A percentile compares a stretch with the other conserved stretches of the same genome.
Conservation (phyloP, 1,284 basidiomycete species). For the Boletus calvinii region DNA sequence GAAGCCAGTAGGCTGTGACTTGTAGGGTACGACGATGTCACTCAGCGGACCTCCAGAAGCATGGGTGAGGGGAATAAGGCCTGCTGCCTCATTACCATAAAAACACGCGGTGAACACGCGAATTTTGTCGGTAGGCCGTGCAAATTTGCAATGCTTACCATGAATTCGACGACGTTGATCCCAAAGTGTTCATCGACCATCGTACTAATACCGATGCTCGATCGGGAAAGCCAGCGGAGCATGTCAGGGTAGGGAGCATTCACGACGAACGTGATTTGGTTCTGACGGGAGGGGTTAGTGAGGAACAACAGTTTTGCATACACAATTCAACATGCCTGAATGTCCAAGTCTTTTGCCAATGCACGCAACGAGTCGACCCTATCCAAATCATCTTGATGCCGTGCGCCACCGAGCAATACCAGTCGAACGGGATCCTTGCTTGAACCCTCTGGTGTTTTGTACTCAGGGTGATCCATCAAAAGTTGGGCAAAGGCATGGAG, state of each 20-base stretch:
- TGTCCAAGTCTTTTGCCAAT: slow-evolving; percentile 61
- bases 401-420: slow-evolving; percentile 80
- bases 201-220: slow-evolving; percentile 89
- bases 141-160: slow-evolving; percentile 55
- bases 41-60: slow-evolving; percentile 89
- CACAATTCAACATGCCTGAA: slow-evolving; percentile 50
- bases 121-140: not conserved
- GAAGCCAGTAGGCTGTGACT: slow-evolving; percentile 60
- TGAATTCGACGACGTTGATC: slow-evolving; percentile 97
- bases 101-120: slow-evolving; percentile 17
- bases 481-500: slow-evolving; percentile 69
- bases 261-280: slow-evolving; percentile 74
- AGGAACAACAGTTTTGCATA: not conserved
- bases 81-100: slow-evolving; percentile 69
- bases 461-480: slow-evolving; percentile 60
- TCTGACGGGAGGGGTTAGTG: slow-evolving; percentile 39
- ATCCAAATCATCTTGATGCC: slow-evolving; percentile 73
- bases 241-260: slow-evolving; percentile 81
- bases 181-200: slow-evolving; percentile 99
- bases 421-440: slow-evolving; percentile 45
- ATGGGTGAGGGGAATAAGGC: slow-evolving; percentile 90
- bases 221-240: slow-evolving; percentile 64
- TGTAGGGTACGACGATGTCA: slow-evolving; percentile 86
- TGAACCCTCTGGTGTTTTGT: slow-evolving; percentile 27
- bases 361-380: slow-evolving; percentile 64